Base-by-base conservation (phyloP, 75 land plant species). In the Adiantum capillusveneris region DNA sequence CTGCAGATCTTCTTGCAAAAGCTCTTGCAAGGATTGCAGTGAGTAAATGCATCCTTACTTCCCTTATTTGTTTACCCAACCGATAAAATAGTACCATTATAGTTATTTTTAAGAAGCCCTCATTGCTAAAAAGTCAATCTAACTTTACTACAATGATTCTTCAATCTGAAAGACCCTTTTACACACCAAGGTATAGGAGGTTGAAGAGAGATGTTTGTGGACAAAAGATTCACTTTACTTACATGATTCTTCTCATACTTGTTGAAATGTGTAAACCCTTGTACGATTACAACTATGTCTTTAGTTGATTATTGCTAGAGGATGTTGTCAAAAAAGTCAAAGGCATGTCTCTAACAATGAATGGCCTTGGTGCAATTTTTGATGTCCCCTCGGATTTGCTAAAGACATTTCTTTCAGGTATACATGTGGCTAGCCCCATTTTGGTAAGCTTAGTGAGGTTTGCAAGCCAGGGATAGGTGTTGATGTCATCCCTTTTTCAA, bases 21-120 rank as follows among this genome's bases (percentile, higher is more conserved):
- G 98, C 98, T 25, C 79, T 94, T 44, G 98, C 98, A 20, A 89
- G 83, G 65, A 75, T 81, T 58, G 76, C 85, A 29, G 98, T 90
- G 68, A 74, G 96, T 53, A 36, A 2, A 56, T 6, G 9, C 56
- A 64, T 9, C 37, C 37, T 5, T 34, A 5, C 9, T 34, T 34
- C 9, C n/a, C n/a, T n/a, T n/a, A 34, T 34, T 34, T 34, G 9
- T n/a, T n/a, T n/a, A n/a, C n/a, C 3, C 37, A 3, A 9, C 37
- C 9, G 7, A 34, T 34, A n/a, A n/a, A n/a, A n/a, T n/a, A n/a
- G n/a, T n/a, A n/a, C n/a, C n/a, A n/a, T n/a, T n/a, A n/a, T n/a
- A n/a, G n/a, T n/a, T n/a, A 5, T 34, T 34, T 9, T 89, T 52
- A 94, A 86, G 71, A 83, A 62, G 43, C 71, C 96, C 64, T 94